phyloP scores from a whole-genome alignment of 2,329 filamentous ascomycete genomes.

The Colletotrichum filicis region DNA sequence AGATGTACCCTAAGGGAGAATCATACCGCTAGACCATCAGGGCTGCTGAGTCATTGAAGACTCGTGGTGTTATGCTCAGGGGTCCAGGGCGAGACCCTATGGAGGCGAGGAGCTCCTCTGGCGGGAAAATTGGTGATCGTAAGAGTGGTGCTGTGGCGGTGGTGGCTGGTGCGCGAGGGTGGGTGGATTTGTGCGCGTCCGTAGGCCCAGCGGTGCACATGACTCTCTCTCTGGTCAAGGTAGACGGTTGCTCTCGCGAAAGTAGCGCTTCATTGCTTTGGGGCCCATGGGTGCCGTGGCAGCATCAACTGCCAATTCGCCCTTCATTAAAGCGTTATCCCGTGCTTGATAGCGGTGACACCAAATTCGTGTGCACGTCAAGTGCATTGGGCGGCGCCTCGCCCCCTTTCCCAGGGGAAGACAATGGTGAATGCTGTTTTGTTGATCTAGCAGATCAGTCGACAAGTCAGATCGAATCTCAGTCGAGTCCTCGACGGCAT shows the following conservation, averaged over 20 bases:
- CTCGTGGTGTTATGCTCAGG: neutral
- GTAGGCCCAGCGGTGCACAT: too few relatives aligned
- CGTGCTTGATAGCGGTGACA: neutral
- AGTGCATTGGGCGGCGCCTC: neutral
- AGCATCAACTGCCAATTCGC: neutral
- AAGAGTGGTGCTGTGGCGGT: too few relatives aligned
- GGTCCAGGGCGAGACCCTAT: too few relatives aligned
- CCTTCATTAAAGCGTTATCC: neutral
- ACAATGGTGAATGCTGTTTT: neutral
- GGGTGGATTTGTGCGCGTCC: too few relatives aligned
- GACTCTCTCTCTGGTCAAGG: too few relatives aligned
- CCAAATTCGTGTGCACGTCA: neutral
- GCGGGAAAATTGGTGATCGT: too few relatives aligned
- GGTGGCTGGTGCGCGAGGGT: too few relatives aligned
- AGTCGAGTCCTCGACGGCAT: neutral
- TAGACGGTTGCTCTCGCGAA: too few relatives aligned
- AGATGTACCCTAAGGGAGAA: constrained; percentile 18
- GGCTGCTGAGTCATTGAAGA: neutral
- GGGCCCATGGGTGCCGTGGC: neutral
- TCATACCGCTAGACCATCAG: constrained; percentile 26
- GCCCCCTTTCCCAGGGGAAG: neutral
- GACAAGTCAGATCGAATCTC: neutral
- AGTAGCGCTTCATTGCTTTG: too few relatives aligned
- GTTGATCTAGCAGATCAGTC: neutral
- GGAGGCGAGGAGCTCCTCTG: too few relatives aligned